Evolutionary conservation across 805 yeast species (phyloP).

Genomic region (Blastobotrys robertii): DNA sequence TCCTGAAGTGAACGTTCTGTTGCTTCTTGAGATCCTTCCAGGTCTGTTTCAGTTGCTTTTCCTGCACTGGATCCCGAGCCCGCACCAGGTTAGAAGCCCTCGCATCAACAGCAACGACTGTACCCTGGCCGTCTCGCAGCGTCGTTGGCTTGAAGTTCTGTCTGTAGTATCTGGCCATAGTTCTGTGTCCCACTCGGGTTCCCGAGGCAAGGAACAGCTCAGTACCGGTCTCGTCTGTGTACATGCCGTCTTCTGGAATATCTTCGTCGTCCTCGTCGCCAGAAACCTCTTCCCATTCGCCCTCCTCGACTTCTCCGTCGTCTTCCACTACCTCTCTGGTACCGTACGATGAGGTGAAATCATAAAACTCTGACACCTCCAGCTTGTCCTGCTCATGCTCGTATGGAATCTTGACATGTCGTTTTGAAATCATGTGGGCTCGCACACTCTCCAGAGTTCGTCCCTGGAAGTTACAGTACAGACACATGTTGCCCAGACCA

Average conservation of each 20-base stretch:
- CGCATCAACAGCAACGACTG: conserved; percentile 64
- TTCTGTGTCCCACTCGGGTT: conserved; percentile 68
- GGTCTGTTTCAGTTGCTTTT: conserved; percentile 43
- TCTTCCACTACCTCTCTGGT: conserved; percentile 28
- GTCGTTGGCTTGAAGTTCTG: conserved; percentile 48
- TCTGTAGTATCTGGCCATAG: conserved; percentile 59
- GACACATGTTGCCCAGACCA: conserved; percentile 74
- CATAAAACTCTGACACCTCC: conserved; percentile 73
- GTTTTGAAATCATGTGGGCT: conserved; percentile 76
- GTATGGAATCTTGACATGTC: conserved; percentile 84
- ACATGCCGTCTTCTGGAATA: conserved; percentile 24
- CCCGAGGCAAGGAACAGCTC: conserved; percentile 74
- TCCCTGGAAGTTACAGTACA: conserved; percentile 81
- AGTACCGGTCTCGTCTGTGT: conserved; percentile 47
- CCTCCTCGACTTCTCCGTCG: conserved; percentile 24
- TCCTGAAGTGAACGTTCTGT: conserved; percentile 32
- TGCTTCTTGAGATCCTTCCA: conserved; percentile 49
- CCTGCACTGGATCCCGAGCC: conserved; percentile 31
- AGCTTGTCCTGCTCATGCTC: conserved; percentile 70
- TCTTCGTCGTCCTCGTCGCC: conserved; percentile 23
- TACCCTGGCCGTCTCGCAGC: conserved; percentile 54
- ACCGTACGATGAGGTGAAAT: conserved; percentile 57
- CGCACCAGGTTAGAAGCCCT: conserved; percentile 20
- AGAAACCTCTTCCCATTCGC: conserved; percentile 26
- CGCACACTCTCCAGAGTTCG: conserved; percentile 73